A percentile compares a stretch with the other conserved stretches of the same genome.
Evolutionary conservation across 2,329 filamentous ascomycete genomes (phyloP).

Genomic region (Ampelomyces quisqualis): DNA sequence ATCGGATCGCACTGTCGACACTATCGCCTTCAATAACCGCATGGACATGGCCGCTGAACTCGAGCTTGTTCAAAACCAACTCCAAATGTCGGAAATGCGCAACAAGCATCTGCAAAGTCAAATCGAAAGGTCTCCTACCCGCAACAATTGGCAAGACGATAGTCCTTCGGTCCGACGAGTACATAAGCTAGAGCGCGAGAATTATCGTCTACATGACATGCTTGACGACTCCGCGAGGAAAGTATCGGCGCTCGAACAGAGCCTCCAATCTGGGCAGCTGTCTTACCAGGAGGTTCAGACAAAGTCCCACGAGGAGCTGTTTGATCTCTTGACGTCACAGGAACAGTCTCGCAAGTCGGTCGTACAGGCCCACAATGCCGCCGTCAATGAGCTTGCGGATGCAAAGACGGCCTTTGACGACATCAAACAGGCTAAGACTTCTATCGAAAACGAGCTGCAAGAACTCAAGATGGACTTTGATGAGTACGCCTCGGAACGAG

Average conservation of each 20-base stretch:
- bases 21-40: constrained; percentile 77
- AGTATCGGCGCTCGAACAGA: constrained; percentile 84
- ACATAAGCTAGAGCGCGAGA: constrained; percentile 89
- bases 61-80: constrained; percentile 88
- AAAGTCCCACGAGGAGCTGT: constrained; percentile 89
- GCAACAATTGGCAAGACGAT: constrained; percentile 67
- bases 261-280: constrained; percentile 80
- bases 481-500: constrained; percentile 73
- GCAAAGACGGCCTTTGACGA: constrained; percentile 85
- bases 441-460: constrained; percentile 81
- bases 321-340: constrained; percentile 88
- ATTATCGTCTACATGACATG: constrained; percentile 88
- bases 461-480: constrained; percentile 81
- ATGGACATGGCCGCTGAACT: constrained; percentile 91
- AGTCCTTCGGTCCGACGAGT: constrained; percentile 78
- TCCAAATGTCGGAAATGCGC: constrained; percentile 93
- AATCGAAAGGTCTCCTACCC: constrained; percentile 68
- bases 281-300: constrained; percentile 89
- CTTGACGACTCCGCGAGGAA: constrained; percentile 93
- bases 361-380: constrained; percentile 80
- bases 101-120: constrained; percentile 90
- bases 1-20: constrained; percentile 83
- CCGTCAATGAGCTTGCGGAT: constrained; percentile 80
- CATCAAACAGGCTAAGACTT: constrained; percentile 76
- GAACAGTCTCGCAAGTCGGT: constrained; percentile 83